Evolutionary conservation across 768 basidiomycete genomes (phyloP), one percentile per base, ranked within the genome.

Genomic region (Hericium alpestre): DNA sequence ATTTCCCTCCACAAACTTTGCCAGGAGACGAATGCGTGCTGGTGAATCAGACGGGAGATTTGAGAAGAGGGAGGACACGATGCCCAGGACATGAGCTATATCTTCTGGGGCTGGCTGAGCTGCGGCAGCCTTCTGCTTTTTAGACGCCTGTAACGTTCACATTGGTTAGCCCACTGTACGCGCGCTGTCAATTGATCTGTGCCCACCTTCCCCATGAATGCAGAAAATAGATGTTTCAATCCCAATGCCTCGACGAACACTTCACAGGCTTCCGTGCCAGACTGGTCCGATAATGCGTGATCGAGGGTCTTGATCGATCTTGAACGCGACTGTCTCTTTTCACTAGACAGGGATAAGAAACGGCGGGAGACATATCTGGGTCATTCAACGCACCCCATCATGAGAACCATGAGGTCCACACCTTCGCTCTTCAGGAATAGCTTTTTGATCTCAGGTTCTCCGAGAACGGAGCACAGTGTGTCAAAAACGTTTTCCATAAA

Each of bases 401-500:
- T 88, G 61, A 98, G 76, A n/a, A 96, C 80, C 93, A 98, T 97
- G 38, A 99, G 78, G 64, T 99, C 96, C 13, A 93, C 83, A 1
- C 96, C 96, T 69, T 99, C 96, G 18, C 86, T 86, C 10, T 84
- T 81, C n/a, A 93, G 72, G 71, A 99, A 98, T 3, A 83, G 71
- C 16, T 77, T 69, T 70, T 97, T 98, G 67, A 87, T 82, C 50
- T 83, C 75, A 13, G 84, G 75, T 69, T 95, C 93, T 38, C 76
- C 80, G 22, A 98, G 75, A 0, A 86, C 79, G 0, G 93, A 94
- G 67, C 96, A 98, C 22, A 99, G 70, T 0, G 84, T 71, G 67
- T 97, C 90, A 66, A 98, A 98, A 3, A 92, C 65, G 69, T 99
- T 98, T 68, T 98, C 96, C 93, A 98, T 94, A 70, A 93, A 98